Percentiles rank a stretch among this genome's conserved stretches.
These are phyloP conservation scores for Thuja plicata DNA, from an alignment of 83 land plant species.

Conservation along the genomic window DNA sequence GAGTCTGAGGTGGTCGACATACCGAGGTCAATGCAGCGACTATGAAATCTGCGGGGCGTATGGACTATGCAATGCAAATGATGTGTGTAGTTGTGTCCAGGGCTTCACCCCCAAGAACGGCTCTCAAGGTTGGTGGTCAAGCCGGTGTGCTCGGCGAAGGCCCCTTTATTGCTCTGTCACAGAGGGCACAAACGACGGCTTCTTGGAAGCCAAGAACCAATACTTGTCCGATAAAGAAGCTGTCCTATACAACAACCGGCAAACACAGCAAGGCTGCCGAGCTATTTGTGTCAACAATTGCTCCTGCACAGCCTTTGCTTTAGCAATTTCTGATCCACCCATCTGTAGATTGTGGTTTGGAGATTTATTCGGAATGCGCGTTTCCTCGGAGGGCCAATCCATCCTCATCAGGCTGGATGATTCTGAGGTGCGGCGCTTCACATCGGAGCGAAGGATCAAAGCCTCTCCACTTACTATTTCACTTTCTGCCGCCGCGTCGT, in stretches of 20 bases:
- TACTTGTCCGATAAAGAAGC: background rate
- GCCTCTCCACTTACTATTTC: background rate
- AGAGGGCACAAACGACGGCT: background rate
- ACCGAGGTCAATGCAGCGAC: background rate
- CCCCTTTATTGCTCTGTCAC: background rate
- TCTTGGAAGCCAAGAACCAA: background rate
- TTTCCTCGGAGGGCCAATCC: background rate
- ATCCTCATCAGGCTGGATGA: conserved; percentile 24
- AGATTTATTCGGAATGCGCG: conserved; percentile 19
- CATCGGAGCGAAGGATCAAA: background rate
- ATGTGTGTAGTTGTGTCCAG: background rate
- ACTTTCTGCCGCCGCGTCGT: background rate
- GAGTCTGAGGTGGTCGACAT: background rate
- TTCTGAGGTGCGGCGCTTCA: conserved; percentile 15
- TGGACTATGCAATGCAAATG: background rate
- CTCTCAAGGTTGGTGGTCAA: background rate
- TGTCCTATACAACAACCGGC: background rate
- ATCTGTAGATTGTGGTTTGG: conserved; percentile 25
- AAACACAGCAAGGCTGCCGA: conserved; percentile 13
- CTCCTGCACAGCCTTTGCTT: conserved; percentile 33
- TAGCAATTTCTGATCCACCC: background rate
- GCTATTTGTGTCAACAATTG: conserved; percentile 31
- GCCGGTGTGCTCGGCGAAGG: background rate
- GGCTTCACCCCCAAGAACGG: background rate
- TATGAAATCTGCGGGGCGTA: background rate